phyloP scores from a whole-genome alignment of 2,329 filamentous ascomycete species.

The Aspergillus arachidicola region DNA sequence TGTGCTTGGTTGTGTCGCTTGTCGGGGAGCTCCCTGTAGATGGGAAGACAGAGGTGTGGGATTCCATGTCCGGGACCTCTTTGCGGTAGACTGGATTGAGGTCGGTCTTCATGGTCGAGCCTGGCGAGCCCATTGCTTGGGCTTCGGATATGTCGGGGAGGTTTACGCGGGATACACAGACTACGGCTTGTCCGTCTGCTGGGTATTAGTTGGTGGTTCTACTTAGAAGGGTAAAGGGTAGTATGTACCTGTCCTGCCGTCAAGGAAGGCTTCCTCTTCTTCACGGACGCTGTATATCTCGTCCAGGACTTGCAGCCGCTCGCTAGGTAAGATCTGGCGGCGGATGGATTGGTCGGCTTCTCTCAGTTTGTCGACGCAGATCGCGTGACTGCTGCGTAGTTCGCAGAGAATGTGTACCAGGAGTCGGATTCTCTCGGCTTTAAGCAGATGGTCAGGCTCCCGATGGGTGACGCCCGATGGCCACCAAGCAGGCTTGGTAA shows the following conservation, averaged over 20 bases:
- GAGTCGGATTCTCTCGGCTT: constrained; percentile 32
- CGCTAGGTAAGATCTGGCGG: constrained; percentile 32
- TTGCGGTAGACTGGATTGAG: constrained; percentile 17
- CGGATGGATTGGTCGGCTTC: constrained; percentile 39
- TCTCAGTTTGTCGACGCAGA: constrained; percentile 35
- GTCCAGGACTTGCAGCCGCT: constrained; percentile 34
- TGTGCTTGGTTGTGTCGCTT: constrained; percentile 5
- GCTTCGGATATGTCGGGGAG: constrained; percentile 29
- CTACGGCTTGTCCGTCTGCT: constrained; percentile 28
- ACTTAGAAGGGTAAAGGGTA: neutral
- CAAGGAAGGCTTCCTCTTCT: constrained; percentile 35
- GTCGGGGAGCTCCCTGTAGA: constrained; percentile 16
- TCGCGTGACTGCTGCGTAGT: constrained; percentile 34
- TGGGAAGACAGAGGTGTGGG: constrained; percentile 25
- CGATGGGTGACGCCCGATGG: constrained; percentile 34
- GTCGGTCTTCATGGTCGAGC: constrained; percentile 13
- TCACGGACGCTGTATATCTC: constrained; percentile 39
- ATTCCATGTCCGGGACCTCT: constrained; percentile 22
- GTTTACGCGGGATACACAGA: constrained; percentile 31
- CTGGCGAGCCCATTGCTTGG: constrained; percentile 21
- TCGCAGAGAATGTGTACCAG: constrained; percentile 40
- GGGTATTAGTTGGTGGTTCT: neutral
- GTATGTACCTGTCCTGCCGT: constrained; percentile 32
- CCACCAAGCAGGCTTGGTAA: constrained; percentile 40
- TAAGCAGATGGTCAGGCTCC: constrained; percentile 38